Evolutionary conservation across 2,329 filamentous ascomycete species (phyloP), one percentile per base, ranked within the genome.

Genomic region (Penicillium sp.): DNA sequence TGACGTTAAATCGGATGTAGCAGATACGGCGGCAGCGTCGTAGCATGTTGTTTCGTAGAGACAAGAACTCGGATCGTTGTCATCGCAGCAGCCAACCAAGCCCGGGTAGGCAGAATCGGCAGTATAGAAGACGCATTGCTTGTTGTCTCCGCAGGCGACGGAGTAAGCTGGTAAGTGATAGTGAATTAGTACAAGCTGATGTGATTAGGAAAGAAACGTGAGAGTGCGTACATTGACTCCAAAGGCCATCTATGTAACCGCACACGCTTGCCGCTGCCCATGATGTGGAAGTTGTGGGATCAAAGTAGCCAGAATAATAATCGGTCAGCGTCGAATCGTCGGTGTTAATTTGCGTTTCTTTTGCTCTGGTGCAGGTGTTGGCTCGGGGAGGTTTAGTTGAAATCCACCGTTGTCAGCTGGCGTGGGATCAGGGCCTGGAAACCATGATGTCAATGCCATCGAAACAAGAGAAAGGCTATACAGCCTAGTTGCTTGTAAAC

Each of bases 21-120:
- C 37, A 27, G 54, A 31, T 5, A 62, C 16, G 11, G 54, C 47
- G 7, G 27, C 45, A 14, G 24, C 33, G 21, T 62, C 52, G 46
- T 62, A 62, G 31, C 59, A 62, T 13, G 48, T 57, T n/a, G 50
- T 60, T 35, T 51, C 54, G 42, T 52, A 62, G 21, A 26, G 27
- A 33, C 59, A 62, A 24, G 45, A 4, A 13, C 37, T 19, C 26
- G 57, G 46, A 22, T 56, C 37, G 35, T 37, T 43, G 16, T 54
- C 51, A 29, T 49, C 35, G 35, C 59, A 62, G n/a, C 59, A 62
- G 29, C 57, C 59, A 29, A 59, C 57, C 51, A 60, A 50, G n/a
- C 51, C 57, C 1, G 47, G 53, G n/a, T 53, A 62, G n/a, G n/a
- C 44, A 46, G 24, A 39, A 19, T 60, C 53, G 19, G 59, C 39